A percentile compares a stretch with the other conserved stretches of the same genome.
Evolutionary conservation across 768 basidiomycete species (phyloP).

Genomic region (Mycena chlorophos): DNA sequence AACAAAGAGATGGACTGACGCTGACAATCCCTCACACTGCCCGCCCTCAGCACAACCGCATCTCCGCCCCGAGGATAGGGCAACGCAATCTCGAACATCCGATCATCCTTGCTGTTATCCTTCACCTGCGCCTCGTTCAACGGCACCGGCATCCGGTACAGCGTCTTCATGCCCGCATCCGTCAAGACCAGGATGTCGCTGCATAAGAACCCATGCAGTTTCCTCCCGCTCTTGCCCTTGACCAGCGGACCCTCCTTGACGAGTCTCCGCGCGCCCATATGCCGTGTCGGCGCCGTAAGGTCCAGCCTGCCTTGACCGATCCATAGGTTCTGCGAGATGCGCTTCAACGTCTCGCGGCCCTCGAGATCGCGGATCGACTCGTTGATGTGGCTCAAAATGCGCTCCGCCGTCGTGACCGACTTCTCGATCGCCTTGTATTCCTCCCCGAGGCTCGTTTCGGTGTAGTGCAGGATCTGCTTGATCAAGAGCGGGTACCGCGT

Average conservation of each 20-base stretch:
- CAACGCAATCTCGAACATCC: conserved; percentile 63
- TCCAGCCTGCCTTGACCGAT: conserved; percentile 88
- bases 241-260: conserved; percentile 74
- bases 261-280: conserved; percentile 78
- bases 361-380: conserved; percentile 87
- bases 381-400: conserved; percentile 78
- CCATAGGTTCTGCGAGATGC: conserved; percentile 80
- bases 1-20: conserved; percentile 25
- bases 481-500: conserved; percentile 92
- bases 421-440: conserved; percentile 57
- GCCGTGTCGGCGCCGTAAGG: conserved; percentile 84
- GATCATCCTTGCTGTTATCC: conserved; percentile 56
- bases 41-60: conserved; percentile 57
- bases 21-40: conserved; percentile 59
- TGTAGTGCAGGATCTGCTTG: conserved; percentile 82
- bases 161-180: conserved; percentile 62
- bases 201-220: conserved; percentile 76
- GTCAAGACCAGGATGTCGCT: conserved; percentile 88
- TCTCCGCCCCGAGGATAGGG: conserved; percentile 77
- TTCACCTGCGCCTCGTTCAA: conserved; percentile 65
- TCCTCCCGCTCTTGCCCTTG: conserved; percentile 85
- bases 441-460: conserved; percentile 60
- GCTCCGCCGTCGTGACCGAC: conserved; percentile 66
- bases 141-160: conserved; percentile 86
- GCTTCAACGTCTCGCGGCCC: conserved; percentile 69